phyloP scores from a whole-genome alignment of 2,329 filamentous ascomycete genomes.

The Cylindrodendrum hubeiense region DNA sequence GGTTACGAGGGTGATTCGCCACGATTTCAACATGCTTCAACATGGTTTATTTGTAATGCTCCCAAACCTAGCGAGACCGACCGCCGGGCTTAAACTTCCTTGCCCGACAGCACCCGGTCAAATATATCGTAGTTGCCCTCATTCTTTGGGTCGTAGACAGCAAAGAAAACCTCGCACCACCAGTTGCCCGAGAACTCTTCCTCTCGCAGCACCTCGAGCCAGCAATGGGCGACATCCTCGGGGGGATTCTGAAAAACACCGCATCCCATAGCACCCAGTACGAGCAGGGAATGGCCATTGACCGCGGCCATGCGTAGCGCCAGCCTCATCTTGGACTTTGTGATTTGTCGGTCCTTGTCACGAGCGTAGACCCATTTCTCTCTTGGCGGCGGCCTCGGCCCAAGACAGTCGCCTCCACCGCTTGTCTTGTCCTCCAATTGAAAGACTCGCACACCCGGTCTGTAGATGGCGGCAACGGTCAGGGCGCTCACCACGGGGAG shows the following conservation, averaged over 20 bases:
- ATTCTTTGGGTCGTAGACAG: constrained; percentile 17
- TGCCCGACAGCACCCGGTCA: constrained; percentile 3
- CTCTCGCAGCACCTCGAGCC: constrained; percentile 28
- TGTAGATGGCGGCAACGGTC: too few relatives aligned
- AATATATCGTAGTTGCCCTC: constrained; percentile 22
- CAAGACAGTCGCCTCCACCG: too few relatives aligned
- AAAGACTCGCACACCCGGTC: too few relatives aligned
- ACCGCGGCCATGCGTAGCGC: constrained; percentile 14
- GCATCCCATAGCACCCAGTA: constrained; percentile 24
- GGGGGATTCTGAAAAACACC: constrained; percentile 24
- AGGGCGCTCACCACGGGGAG: too few relatives aligned
- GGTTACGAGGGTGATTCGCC: too few relatives aligned
- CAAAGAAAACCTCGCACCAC: constrained; percentile 26
- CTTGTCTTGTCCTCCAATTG: too few relatives aligned
- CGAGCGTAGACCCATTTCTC: too few relatives aligned
- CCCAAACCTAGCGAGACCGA: too few relatives aligned
- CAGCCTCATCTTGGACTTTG: constrained; percentile 27
- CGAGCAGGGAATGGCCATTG: background rate
- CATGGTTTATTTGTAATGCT: too few relatives aligned
- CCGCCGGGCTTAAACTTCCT: constrained; percentile 11
- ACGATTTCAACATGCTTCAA: too few relatives aligned
- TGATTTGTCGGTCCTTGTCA: constrained; percentile 16
- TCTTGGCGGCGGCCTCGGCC: too few relatives aligned
- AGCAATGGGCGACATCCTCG: constrained; percentile 27
- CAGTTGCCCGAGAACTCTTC: constrained; percentile 25